Evolutionary conservation across 495 filamentous ascomycete genomes (phyloP).

Genomic region (Talaromyces stipitatus): DNA sequence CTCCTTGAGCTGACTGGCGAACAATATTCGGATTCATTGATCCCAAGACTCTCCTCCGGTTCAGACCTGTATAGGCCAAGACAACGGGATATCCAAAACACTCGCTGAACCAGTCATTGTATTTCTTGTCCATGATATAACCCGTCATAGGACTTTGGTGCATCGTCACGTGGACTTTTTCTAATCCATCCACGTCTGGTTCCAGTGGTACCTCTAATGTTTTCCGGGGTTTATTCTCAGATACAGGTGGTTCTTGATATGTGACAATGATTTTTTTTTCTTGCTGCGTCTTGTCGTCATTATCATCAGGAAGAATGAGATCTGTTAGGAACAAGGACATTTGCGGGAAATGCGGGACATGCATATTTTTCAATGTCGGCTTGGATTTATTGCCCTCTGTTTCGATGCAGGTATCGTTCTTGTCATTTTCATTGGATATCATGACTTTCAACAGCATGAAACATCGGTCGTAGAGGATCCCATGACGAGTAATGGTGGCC

Average conservation of each 20-base stretch:
- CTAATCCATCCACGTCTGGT: slow-evolving; percentile 44
- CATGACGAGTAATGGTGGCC: slow-evolving; percentile 53
- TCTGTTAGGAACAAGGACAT: slow-evolving; percentile 63
- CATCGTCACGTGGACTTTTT: slow-evolving; percentile 49
- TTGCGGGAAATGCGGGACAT: slow-evolving; percentile 51
- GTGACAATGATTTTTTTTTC: slow-evolving; percentile 46
- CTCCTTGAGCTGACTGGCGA: not conserved
- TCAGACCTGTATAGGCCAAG: slow-evolving; percentile 61
- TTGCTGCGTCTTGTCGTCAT: slow-evolving; percentile 8
- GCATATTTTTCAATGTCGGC: slow-evolving; percentile 54
- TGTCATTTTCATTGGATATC: slow-evolving; percentile 8
- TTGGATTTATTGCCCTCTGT: slow-evolving; percentile 7
- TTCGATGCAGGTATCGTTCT: not conserved
- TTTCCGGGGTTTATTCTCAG: slow-evolving; percentile 13
- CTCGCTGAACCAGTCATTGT: slow-evolving; percentile 66
- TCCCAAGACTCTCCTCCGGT: slow-evolving; percentile 58
- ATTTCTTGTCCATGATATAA: slow-evolving; percentile 58
- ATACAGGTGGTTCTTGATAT: slow-evolving; percentile 33
- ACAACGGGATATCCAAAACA: slow-evolving; percentile 61
- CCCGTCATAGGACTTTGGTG: slow-evolving; percentile 55
- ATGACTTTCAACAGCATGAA: slow-evolving; percentile 66
- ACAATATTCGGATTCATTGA: not conserved
- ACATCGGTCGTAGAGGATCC: slow-evolving; percentile 66
- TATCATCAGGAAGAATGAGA: slow-evolving; percentile 29
- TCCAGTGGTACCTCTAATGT: slow-evolving; percentile 51